phyloP scores from a whole-genome alignment of 2,329 filamentous ascomycete species.

The Acrocalymma vagum region DNA sequence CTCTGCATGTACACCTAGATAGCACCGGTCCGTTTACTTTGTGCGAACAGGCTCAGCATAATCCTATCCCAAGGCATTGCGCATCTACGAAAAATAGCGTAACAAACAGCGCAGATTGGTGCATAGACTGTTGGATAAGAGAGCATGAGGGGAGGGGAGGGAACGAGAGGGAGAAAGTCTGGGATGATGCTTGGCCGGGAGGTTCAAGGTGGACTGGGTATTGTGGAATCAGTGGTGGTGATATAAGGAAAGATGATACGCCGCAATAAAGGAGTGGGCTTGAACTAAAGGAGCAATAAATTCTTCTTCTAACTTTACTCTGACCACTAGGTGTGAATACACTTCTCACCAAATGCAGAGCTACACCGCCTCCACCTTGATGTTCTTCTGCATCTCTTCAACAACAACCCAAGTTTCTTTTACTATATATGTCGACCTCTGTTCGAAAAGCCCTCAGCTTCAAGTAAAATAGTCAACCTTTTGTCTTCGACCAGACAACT shows the following conservation, averaged over 20 bases:
- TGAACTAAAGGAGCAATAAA: not conserved
- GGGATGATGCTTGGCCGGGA: conserved; percentile 12
- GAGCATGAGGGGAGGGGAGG: conserved; percentile 8
- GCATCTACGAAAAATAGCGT: conserved; percentile 1
- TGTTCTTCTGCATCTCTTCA: too few species aligned
- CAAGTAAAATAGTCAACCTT: too few species aligned
- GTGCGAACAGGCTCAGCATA: conserved; percentile 12
- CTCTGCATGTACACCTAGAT: conserved; percentile 6
- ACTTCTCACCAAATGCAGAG: too few species aligned
- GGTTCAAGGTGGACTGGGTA: conserved; percentile 15
- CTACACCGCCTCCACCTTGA: too few species aligned
- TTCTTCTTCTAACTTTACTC: not conserved
- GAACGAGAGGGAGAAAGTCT: not conserved
- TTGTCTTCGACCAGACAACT: too few species aligned
- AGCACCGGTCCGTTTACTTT: conserved; percentile 12
- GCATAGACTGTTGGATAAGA: conserved; percentile 14
- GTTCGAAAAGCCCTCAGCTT: too few species aligned
- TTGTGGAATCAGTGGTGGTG: conserved; percentile 2
- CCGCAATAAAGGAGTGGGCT: conserved; percentile 9
- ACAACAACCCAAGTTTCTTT: too few species aligned
- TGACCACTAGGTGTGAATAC: too few species aligned
- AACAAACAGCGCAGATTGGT: conserved; percentile 15
- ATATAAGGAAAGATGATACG: conserved; percentile 16
- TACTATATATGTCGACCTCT: too few species aligned
- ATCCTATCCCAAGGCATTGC: conserved; percentile 16